phyloP scores from a whole-genome alignment of 2,329 filamentous ascomycete genomes.

The Xylariaceae sp. region DNA sequence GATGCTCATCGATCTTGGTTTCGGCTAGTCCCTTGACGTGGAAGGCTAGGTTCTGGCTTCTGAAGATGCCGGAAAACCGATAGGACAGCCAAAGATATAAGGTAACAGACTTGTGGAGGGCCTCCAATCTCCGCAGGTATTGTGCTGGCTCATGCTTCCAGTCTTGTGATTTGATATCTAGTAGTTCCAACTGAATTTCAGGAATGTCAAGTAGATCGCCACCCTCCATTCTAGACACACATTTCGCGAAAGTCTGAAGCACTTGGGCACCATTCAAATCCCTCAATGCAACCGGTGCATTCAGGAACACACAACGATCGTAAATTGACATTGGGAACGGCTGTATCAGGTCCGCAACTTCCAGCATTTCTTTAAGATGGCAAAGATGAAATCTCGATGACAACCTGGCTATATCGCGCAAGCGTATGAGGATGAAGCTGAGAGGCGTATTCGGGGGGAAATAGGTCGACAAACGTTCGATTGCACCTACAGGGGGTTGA shows the following conservation, averaged over 20 bases:
- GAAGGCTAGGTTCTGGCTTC: constrained; percentile 75
- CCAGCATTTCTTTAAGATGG: constrained; percentile 65
- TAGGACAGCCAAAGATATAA: constrained; percentile 94
- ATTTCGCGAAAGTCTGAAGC: constrained; percentile 69
- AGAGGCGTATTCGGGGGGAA: constrained; percentile 84
- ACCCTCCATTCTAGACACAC: constrained; percentile 70
- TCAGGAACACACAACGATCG: constrained; percentile 79
- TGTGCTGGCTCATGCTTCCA: constrained; percentile 49
- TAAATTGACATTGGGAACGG: constrained; percentile 70
- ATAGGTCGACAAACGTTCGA: constrained; percentile 78
- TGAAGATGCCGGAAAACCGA: constrained; percentile 82
- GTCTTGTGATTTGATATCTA: constrained; percentile 66
- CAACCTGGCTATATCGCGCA: constrained; percentile 72
- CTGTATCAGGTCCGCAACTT: constrained; percentile 78
- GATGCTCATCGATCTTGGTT: constrained; percentile 70
- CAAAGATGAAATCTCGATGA: constrained; percentile 76
- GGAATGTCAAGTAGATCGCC: constrained; percentile 76
- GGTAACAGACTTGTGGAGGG: constrained; percentile 81
- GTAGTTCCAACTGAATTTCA: constrained; percentile 72
- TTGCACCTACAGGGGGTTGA: constrained; percentile 71
- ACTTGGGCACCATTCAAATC: constrained; percentile 56
- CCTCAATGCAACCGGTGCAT: constrained; percentile 69
- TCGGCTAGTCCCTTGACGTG: constrained; percentile 82
- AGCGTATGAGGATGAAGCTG: constrained; percentile 78
- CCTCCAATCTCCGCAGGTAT: constrained; percentile 75